Percentiles rank a stretch among this genome's conserved stretches.
phyloP scores from a whole-genome alignment of 805 yeast species.

The Diddensiella caesifluorescens region DNA sequence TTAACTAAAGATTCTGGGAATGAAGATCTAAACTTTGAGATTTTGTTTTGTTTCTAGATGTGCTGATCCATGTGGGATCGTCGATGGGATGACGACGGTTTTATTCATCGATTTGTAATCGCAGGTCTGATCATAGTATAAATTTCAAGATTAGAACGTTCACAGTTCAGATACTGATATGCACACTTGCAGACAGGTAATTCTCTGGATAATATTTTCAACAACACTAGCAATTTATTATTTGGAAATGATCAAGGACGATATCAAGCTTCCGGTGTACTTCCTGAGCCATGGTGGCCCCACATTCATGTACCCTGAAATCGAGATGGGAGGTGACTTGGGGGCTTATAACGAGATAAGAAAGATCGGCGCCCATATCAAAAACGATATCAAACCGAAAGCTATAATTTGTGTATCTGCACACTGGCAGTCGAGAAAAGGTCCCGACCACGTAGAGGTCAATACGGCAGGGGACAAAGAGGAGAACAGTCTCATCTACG shows the following conservation, averaged over 20 bases:
- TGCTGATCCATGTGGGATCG: too few species aligned
- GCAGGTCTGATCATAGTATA: too few species aligned
- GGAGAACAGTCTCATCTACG: slow-evolving; percentile 61
- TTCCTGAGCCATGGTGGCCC: slow-evolving; percentile 86
- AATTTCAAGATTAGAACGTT: too few species aligned
- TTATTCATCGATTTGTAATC: too few species aligned
- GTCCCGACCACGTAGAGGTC: slow-evolving; percentile 6
- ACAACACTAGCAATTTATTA: too few species aligned
- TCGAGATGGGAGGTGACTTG: slow-evolving; percentile 44
- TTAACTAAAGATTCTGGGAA: too few species aligned
- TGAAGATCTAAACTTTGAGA: background rate
- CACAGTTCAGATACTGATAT: too few species aligned
- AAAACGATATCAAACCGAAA: slow-evolving; percentile 46
- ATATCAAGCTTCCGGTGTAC: slow-evolving; percentile 53
- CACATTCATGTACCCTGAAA: slow-evolving; percentile 54
- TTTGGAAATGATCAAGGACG: too few species aligned
- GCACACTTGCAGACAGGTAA: too few species aligned
- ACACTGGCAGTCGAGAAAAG: slow-evolving; percentile 56
- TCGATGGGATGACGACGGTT: too few species aligned
- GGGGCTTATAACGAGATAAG: slow-evolving; percentile 57
- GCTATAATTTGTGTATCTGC: slow-evolving; percentile 66
- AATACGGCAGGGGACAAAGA: slow-evolving; percentile 18
- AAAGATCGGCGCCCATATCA: slow-evolving; percentile 48
- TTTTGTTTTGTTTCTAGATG: too few species aligned
- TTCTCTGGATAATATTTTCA: too few species aligned